Base-by-base conservation (phyloP, 352 stramenopile species). In the Phytophthora sojae region DNA sequence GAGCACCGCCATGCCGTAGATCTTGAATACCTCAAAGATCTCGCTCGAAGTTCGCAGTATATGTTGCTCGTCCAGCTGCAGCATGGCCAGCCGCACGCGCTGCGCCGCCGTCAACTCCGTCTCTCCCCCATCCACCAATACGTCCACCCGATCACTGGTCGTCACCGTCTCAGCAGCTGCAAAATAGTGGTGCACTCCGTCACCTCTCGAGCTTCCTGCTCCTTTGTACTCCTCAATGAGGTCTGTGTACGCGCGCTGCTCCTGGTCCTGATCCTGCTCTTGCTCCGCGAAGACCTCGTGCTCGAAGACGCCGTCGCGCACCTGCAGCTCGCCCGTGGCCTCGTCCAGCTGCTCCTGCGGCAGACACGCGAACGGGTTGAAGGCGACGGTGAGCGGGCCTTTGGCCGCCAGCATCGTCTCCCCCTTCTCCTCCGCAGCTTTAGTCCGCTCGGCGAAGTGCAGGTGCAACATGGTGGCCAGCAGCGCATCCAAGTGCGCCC, bases 1-100 rank as follows among this genome's bases (percentile, higher is more conserved):
- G 4, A 95, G 73, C 39, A 93, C 82, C 2, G 86, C 77, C 86
- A 94, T 93, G 47, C 88, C 88, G 66, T 95, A 94, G 55, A 91
- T 75, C 67, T 93, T 93, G 63, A 95, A 95, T 21, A 95, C 80
- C 21, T 95, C 80, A 65, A 94, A 95, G 29, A 91, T 80, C 59
- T 93, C 87, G 1, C 68, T 69, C 9, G 88, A 95, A 4, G 72
- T 73, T 8, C 76, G 76, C 19, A 93, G 53, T 5, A 95, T 65
- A 55, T 95, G 86, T 0, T 73, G 57, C 1, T 70, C 56, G 26
- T 70, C 61, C 25, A 86, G 29, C 47, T 81, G 57, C 42, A 47
- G 4, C 80, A 88, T 84, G 6, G 76, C 80, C 52, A 61, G 1
- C 17, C 62, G n/a, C 0, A 79, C 55, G 6, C 19, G 53, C 12